Conservation (phyloP, 805 yeast species). For the Saitoella complicata region DNA sequence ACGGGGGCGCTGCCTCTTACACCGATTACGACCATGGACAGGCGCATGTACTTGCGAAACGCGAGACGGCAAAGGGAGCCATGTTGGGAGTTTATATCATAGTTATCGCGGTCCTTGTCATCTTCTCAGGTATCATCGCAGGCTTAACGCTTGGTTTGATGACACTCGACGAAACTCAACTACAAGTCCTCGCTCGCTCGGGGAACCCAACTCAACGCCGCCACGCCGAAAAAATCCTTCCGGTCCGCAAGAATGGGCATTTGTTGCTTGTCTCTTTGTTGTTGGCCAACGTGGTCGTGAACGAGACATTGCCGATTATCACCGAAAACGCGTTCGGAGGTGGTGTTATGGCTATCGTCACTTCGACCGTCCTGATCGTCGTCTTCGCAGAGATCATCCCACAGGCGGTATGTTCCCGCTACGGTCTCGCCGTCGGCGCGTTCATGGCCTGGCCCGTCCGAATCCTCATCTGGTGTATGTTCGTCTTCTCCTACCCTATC, state of each 20-base stretch:
- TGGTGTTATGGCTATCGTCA: background rate
- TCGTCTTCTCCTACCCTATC: background rate
- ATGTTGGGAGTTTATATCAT: no score
- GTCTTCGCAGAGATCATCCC: conserved; percentile 2
- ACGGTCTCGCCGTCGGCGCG: conserved; percentile 4
- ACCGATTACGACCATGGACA: no score
- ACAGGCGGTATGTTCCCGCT: conserved; percentile 3
- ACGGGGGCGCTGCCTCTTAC: no score
- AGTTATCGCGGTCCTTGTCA: background rate
- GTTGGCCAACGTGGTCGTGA: background rate
- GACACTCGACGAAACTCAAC: background rate
- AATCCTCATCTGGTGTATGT: background rate
- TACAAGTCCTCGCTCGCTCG: background rate
- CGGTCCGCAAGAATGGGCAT: background rate
- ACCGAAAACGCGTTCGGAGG: conserved; percentile 1
- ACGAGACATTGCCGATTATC: background rate
- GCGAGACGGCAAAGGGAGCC: no score
- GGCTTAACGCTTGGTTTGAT: background rate
- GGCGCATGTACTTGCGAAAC: no score
- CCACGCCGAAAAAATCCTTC: background rate
- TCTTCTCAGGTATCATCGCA: background rate
- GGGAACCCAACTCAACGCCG: background rate
- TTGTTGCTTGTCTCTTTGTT: background rate
- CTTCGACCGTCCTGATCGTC: conserved; percentile 3
- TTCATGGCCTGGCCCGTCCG: conserved; percentile 4